Percentiles rank a stretch among this genome's conserved stretches.
Conservation (phyloP, 169 alveolate genomes). For the Hepatocystis sp. region DNA sequence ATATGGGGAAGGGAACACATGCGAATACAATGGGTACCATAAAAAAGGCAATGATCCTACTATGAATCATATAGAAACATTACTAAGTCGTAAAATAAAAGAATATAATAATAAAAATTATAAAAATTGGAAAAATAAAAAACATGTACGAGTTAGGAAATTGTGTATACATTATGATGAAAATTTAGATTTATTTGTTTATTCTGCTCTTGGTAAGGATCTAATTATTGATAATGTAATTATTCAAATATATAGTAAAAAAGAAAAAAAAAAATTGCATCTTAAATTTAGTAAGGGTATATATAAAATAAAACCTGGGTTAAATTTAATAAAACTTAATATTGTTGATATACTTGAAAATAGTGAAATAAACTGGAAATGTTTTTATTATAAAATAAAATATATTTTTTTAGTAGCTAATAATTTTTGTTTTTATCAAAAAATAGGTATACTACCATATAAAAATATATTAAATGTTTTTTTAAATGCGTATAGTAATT, state of each 20-base stretch:
- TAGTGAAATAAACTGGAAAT: conserved; percentile 40
- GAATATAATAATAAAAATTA: conserved; percentile 7
- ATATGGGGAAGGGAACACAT: too few species aligned
- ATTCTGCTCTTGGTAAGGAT: conserved; percentile 25
- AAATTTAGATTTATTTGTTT: conserved; percentile 45
- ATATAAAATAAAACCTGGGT: conserved; percentile 25
- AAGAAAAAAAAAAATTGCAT: conserved; percentile 29
- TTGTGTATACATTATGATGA: conserved; percentile 54
- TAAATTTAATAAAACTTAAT: conserved; percentile 50
- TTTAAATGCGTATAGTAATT: conserved; percentile 18
- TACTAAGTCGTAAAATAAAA: conserved; percentile 7
- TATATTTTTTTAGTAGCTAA: conserved; percentile 43
- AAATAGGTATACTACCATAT: conserved; percentile 51
- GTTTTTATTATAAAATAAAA: conserved; percentile 34
- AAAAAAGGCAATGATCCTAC: too few species aligned
- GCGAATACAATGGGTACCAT: too few species aligned
- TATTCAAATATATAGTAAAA: conserved; percentile 38
- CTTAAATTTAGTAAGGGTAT: conserved; percentile 3
- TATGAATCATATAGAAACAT: conserved; percentile 34
- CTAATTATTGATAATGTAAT: conserved; percentile 26
- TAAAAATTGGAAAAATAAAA: background rate
- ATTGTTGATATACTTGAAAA: conserved; percentile 24
- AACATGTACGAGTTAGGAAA: conserved; percentile 14
- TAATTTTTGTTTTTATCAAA: conserved; percentile 46
- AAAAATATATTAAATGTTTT: conserved; percentile 20